Conservation (phyloP, 768 basidiomycete species). For the Hericium erinaceus region DNA sequence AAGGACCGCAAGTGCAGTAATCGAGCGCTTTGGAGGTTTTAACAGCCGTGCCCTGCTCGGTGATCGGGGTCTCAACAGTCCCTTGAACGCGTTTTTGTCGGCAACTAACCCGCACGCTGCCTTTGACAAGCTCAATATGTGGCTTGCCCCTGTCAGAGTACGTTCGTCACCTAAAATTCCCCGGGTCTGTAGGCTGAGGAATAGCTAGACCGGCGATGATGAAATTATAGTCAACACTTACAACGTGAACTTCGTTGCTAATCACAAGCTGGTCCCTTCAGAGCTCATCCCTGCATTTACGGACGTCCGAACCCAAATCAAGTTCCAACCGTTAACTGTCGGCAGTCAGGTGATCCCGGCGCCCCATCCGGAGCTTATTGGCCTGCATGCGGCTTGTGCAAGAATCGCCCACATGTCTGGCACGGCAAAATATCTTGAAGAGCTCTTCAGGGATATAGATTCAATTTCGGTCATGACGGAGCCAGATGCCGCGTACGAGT, state of each 20-base stretch:
- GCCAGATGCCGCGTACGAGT: constrained; percentile 7
- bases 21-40: constrained; percentile 1
- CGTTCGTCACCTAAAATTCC: neutral
- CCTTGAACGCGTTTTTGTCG: constrained; percentile 1
- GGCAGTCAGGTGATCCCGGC: neutral
- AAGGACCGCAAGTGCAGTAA: neutral
- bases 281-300: neutral
- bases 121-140: constrained; percentile 1
- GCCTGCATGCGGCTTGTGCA: constrained; percentile 6
- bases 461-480: constrained; percentile 3
- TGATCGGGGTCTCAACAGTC: constrained; percentile 1
- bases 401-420: constrained; percentile 7
- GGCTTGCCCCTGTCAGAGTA: constrained; percentile 2
- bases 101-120: neutral
- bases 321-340: neutral
- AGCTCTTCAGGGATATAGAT: constrained; percentile 4
- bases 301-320: neutral
- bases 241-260: neutral
- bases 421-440: constrained; percentile 1
- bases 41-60: neutral
- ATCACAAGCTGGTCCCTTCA: neutral
- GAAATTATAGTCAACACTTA: neutral
- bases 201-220: neutral
- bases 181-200: neutral
- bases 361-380: constrained; percentile 1